These are phyloP conservation scores for Pterula multifida DNA, from an alignment of 1,284 basidiomycete genomes.

Conservation along the genomic window DNA sequence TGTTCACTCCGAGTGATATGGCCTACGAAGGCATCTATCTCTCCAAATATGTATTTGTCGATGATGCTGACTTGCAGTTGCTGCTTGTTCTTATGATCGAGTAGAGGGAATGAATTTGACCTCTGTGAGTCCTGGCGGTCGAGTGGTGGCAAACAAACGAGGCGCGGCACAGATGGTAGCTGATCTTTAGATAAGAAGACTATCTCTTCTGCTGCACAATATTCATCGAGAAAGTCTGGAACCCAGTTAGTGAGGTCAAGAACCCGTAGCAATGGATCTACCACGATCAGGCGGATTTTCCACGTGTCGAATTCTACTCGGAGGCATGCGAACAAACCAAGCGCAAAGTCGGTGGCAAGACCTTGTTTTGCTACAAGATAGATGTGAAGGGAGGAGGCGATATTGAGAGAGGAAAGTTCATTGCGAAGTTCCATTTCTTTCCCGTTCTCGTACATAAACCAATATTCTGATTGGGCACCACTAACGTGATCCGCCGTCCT, in stretches of 20 bases:
- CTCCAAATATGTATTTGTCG: neutral
- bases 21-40: neutral
- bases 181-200: constrained; percentile 2
- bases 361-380: constrained; percentile 10
- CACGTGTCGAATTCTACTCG: constrained; percentile 13
- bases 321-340: constrained; percentile 12
- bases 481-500: no score
- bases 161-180: neutral
- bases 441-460: constrained; percentile 11
- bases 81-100: no score
- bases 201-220: constrained; percentile 9
- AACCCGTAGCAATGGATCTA: constrained; percentile 9
- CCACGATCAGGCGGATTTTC: constrained; percentile 13
- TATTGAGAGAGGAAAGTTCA: constrained; percentile 12
- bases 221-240: constrained; percentile 6
- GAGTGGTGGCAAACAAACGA: neutral
- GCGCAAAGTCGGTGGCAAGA: constrained; percentile 11
- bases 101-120: neutral
- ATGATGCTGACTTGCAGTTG: neutral
- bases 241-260: constrained; percentile 7
- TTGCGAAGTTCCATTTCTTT: constrained; percentile 13
- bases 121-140: neutral
- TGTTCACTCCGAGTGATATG: neutral
- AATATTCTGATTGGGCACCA: neutral
- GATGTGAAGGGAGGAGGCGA: constrained; percentile 11